These are phyloP conservation scores for Lipomyces sp. DNA, from an alignment of 805 yeast genomes.

Conservation along the genomic window DNA sequence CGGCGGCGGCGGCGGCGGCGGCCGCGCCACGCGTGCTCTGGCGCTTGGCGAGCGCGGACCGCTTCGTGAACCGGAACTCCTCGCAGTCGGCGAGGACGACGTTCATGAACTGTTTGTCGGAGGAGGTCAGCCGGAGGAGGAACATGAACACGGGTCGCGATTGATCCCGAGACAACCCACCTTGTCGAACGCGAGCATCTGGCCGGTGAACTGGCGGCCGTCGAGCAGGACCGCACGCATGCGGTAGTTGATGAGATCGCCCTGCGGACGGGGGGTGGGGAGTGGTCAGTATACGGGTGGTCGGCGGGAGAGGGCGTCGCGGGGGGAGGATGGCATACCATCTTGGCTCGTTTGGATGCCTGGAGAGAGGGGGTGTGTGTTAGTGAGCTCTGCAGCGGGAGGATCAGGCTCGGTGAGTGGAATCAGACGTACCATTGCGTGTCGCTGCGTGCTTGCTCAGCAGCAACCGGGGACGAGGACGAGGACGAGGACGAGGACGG, in stretches of 20 bases:
- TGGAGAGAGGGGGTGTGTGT: constrained; percentile 3
- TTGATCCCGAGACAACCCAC: no score
- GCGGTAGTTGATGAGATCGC: constrained; percentile 70
- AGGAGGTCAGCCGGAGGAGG: no score
- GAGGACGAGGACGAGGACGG: no score
- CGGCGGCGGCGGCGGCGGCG: constrained; percentile 30
- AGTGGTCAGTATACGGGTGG: not conserved
- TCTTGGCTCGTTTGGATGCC: constrained; percentile 32
- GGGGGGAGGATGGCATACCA: constrained; percentile 19
- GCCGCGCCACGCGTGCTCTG: no score
- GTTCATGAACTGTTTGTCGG: constrained; percentile 68
- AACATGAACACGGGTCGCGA: no score
- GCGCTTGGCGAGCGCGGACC: constrained; percentile 42
- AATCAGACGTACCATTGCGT: constrained; percentile 1
- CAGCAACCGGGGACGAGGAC: no score
- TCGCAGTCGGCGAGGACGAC: constrained; percentile 79
- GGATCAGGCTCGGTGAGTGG: not conserved
- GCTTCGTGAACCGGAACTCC: constrained; percentile 73
- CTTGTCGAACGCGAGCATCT: constrained; percentile 81
- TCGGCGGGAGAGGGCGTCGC: no score
- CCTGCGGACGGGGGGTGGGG: no score
- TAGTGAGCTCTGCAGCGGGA: no score
- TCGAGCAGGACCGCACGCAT: constrained; percentile 75
- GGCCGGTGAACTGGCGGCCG: constrained; percentile 73
- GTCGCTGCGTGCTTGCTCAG: no score